Evolutionary conservation across 1,284 basidiomycete species (phyloP), one percentile per base, ranked within the genome.

Genomic region (Trametes polyzona): DNA sequence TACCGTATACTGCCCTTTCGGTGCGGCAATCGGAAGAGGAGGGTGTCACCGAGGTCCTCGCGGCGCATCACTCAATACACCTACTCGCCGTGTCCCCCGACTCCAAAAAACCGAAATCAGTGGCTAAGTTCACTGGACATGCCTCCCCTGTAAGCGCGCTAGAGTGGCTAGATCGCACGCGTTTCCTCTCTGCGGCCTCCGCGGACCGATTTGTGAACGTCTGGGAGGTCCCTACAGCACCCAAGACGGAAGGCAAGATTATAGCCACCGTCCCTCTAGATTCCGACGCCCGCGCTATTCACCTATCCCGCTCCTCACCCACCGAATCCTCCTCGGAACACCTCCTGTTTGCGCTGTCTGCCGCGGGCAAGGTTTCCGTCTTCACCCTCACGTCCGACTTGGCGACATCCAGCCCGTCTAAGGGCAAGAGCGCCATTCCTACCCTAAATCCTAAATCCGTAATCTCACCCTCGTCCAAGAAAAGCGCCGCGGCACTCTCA

Each of bases 121-220:
- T 80, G 4, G 77, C 80, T 4, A 75, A 78, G 7, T 87, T 87
- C 61, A 84, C 83, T n/a, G 87, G 87, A 0, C 87, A 89, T 63
- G 83, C 84, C 4, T 86, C 86, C 24, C 73, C 79, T n/a, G 74
- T 86, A 52, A 79, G 74, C 59, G 70, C 72, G 32, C 63, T 87
- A 7, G 73, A 76, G 50, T 88, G 86, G 84, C 77, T 80, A 58
- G 67, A 71, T 17, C 74, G 76, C 10, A 74, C 71, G 26, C 78
- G 76, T 26, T 91, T 94, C 70, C 73, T 90, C 39, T 89, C 90
- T 4, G 80, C 83, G 19, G 90, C 91, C 5, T 85, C 90, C 65
- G 82, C 81, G 27, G 92, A 94, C 72, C 83, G 92, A 19, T 84
- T 89, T 41, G 76, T 92, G n/a, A 88, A 85, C 65, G 66, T 87